Conservation (phyloP, 805 yeast species). For the Candida silvicultrix region DNA sequence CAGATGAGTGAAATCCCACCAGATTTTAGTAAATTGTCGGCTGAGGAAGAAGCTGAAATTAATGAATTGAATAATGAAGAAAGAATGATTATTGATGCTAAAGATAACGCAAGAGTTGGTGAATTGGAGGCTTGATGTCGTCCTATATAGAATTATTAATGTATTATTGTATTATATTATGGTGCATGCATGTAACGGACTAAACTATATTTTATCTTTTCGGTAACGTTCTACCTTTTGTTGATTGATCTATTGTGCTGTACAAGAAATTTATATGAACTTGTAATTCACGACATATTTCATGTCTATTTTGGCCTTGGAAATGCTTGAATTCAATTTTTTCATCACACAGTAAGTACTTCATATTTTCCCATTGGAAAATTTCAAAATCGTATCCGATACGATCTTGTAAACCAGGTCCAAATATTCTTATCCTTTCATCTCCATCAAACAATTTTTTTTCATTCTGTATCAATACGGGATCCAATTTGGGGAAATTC, state of each 20-base stretch:
- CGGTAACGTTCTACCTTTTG: background rate
- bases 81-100: slow-evolving; percentile 25
- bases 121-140: slow-evolving; percentile 22
- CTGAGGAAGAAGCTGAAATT: slow-evolving; percentile 35
- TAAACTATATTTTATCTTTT: background rate
- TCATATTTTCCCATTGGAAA: slow-evolving; percentile 47
- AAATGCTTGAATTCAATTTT: slow-evolving; percentile 35
- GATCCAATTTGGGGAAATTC: slow-evolving; percentile 26
- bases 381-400: slow-evolving; percentile 48
- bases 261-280: slow-evolving; percentile 1
- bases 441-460: slow-evolving; percentile 1
- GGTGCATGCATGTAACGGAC: background rate
- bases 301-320: slow-evolving; percentile 11
- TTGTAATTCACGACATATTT: slow-evolving; percentile 6
- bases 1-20: slow-evolving; percentile 91
- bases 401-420: slow-evolving; percentile 19
- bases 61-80: slow-evolving; percentile 30
- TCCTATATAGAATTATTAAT: too few species aligned
- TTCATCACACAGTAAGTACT: slow-evolving; percentile 38
- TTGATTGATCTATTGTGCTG: background rate
- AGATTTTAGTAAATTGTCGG: slow-evolving; percentile 22
- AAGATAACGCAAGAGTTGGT: slow-evolving; percentile 31
- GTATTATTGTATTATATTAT: background rate
- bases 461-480: slow-evolving; percentile 14
- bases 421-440: slow-evolving; percentile 7